A percentile compares a stretch with the other conserved stretches of the same genome.
Evolutionary conservation across 2,329 filamentous ascomycete genomes (phyloP).

Genomic region (Hypoxylon sp.): DNA sequence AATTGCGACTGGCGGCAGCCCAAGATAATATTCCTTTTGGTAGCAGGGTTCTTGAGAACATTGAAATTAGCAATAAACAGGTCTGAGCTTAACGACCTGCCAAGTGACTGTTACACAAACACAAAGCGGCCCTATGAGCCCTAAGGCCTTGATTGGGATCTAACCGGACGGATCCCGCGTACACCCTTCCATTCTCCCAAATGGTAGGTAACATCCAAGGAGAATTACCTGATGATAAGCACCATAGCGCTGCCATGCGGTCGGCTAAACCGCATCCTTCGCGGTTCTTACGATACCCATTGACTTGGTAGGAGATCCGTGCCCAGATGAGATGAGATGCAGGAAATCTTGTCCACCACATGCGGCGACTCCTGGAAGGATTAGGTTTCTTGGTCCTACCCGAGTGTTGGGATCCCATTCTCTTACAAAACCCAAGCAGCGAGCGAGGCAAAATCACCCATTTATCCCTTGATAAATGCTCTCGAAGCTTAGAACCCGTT

Average conservation of each 20-base stretch:
- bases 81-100: conserved; percentile 19
- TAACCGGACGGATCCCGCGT: conserved; percentile 27
- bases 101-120: conserved; percentile 33
- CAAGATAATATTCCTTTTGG: conserved; percentile 16
- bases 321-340: conserved; percentile 36
- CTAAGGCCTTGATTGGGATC: conserved; percentile 24
- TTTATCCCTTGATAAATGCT: conserved; percentile 27
- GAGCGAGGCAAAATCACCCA: conserved; percentile 17
- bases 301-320: conserved; percentile 14
- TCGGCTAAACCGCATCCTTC: conserved; percentile 16
- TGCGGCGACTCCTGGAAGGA: conserved; percentile 44
- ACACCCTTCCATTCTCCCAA: conserved; percentile 13
- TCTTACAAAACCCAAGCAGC: conserved; percentile 4
- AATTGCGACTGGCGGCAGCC: conserved; percentile 30
- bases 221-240: conserved; percentile 9
- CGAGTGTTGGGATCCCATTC: conserved; percentile 44
- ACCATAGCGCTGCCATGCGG: conserved; percentile 6
- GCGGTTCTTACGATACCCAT: conserved; percentile 12
- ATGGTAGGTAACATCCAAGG: conserved; percentile 7
- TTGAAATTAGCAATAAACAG: conserved; percentile 9
- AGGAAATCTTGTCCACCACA: conserved; percentile 50
- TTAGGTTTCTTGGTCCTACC: conserved; percentile 38
- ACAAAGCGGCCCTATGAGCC: conserved; percentile 10
- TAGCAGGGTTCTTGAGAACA: conserved; percentile 2
- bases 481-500: conserved; percentile 45